A percentile compares a stretch with the other conserved stretches of the same genome.
Conservation (phyloP, 192 early-diverging fungal genomes). For the Dissophora ornata region DNA sequence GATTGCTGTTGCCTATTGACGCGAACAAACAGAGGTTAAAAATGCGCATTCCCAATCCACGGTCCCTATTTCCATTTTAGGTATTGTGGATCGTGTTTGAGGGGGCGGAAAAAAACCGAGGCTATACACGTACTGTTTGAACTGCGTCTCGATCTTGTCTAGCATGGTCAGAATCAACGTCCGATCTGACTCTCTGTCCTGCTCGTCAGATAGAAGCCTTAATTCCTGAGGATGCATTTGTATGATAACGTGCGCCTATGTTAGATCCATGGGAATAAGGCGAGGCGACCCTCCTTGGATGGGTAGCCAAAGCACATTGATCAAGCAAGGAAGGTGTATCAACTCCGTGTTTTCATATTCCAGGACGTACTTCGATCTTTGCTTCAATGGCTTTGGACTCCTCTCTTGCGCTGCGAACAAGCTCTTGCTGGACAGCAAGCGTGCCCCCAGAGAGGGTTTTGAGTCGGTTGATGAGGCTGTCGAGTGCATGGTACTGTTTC, state of each 20-base stretch:
- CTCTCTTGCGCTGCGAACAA: constrained; percentile 38
- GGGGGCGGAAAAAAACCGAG: too few relatives aligned
- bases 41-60: neutral
- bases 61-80: neutral
- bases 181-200: constrained; percentile 60
- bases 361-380: constrained; percentile 36
- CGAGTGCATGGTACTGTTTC: constrained; percentile 47
- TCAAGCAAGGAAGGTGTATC: too few relatives aligned
- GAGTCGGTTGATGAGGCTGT: constrained; percentile 27
- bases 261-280: too few relatives aligned
- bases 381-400: constrained; percentile 46
- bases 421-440: constrained; percentile 45
- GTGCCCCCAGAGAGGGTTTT: constrained; percentile 29
- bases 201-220: constrained; percentile 61
- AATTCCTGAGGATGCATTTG: constrained; percentile 53
- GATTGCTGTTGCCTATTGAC: constrained; percentile 63
- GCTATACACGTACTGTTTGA: constrained; percentile 65
- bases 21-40: neutral
- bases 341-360: neutral
- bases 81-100: neutral
- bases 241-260: neutral
- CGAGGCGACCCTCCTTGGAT: too few relatives aligned
- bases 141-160: constrained; percentile 62
- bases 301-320: too few relatives aligned
- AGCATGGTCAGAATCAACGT: constrained; percentile 52